These are phyloP conservation scores for Erysimum cheiranthoides DNA, from an alignment of 345 rosid genomes.

Conservation along the genomic window DNA sequence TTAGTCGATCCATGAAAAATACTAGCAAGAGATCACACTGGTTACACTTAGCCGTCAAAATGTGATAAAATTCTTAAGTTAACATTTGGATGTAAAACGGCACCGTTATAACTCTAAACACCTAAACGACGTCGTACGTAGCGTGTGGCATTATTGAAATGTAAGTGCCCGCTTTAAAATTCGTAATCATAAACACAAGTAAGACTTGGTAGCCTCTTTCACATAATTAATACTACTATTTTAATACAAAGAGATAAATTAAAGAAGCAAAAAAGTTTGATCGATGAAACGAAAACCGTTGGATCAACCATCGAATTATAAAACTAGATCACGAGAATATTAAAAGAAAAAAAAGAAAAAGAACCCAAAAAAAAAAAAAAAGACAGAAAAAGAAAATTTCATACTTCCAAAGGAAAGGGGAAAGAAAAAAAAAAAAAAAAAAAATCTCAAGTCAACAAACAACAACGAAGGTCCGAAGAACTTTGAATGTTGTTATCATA, in stretches of 20 bases:
- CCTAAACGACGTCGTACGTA: not conserved
- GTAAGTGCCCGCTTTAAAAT: slow-evolving; percentile 5
- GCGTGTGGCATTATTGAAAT: not conserved
- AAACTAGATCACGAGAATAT: slow-evolving; percentile 44
- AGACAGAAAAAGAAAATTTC: slow-evolving; percentile 32
- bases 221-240: slow-evolving; percentile 1
- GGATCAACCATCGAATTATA: slow-evolving; percentile 41
- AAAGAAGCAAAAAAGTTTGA: not conserved
- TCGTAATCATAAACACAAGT: slow-evolving; percentile 1
- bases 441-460: slow-evolving; percentile 61
- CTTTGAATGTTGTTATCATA: slow-evolving; percentile 38
- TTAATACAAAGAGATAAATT: not conserved
- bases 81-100: too few relatives aligned
- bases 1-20: too few relatives aligned
- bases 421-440: slow-evolving; percentile 21
- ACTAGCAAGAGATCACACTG: too few relatives aligned
- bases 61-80: too few relatives aligned
- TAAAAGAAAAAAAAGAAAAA: slow-evolving; percentile 1
- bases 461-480: slow-evolving; percentile 50
- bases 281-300: slow-evolving; percentile 38
- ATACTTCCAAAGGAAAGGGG: slow-evolving; percentile 36
- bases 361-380: not conserved
- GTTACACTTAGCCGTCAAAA: too few relatives aligned
- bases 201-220: slow-evolving; percentile 27
- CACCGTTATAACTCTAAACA: too few relatives aligned